Conservation (phyloP, 2,329 filamentous ascomycete species). For the Dothistroma septosporum region DNA sequence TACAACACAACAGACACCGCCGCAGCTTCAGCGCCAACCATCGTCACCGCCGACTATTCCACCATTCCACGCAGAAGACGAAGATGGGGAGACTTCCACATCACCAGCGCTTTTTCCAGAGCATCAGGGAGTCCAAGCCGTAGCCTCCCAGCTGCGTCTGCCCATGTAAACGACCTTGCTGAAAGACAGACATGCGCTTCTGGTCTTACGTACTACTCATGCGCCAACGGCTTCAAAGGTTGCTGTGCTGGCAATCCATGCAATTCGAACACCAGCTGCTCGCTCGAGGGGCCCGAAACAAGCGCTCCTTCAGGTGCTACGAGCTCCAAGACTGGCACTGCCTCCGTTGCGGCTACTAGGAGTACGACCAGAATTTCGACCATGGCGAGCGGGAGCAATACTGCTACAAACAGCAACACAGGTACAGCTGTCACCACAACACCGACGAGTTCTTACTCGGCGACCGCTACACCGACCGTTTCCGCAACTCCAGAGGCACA, state of each 20-base stretch:
- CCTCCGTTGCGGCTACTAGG: background rate
- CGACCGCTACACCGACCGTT: slow-evolving; percentile 15
- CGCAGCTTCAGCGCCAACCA: background rate
- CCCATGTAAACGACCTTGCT: slow-evolving; percentile 1
- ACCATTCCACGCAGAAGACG: slow-evolving; percentile 7
- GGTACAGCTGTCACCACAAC: slow-evolving; percentile 12
- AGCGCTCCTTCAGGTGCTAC: background rate
- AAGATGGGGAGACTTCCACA: slow-evolving; percentile 6
- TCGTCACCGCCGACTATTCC: background rate
- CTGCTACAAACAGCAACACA: background rate
- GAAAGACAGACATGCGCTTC: slow-evolving; percentile 21
- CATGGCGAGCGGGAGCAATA: background rate
- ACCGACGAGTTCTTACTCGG: slow-evolving; percentile 18
- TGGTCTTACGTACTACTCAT: slow-evolving; percentile 22
- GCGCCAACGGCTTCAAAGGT: slow-evolving; percentile 27
- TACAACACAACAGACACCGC: background rate
- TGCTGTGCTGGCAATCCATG: slow-evolving; percentile 29
- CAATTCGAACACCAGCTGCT: slow-evolving; percentile 12
- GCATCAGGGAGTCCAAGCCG: slow-evolving; percentile 4
- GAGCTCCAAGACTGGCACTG: slow-evolving; percentile 3
- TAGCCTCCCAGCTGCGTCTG: background rate
- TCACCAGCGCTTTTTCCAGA: background rate
- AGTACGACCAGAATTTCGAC: background rate
- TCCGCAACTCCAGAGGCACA: slow-evolving; percentile 4
- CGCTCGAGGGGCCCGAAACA: background rate